Conservation (phyloP, 768 basidiomycete genomes). For the Hydnomerulius pinastri region DNA sequence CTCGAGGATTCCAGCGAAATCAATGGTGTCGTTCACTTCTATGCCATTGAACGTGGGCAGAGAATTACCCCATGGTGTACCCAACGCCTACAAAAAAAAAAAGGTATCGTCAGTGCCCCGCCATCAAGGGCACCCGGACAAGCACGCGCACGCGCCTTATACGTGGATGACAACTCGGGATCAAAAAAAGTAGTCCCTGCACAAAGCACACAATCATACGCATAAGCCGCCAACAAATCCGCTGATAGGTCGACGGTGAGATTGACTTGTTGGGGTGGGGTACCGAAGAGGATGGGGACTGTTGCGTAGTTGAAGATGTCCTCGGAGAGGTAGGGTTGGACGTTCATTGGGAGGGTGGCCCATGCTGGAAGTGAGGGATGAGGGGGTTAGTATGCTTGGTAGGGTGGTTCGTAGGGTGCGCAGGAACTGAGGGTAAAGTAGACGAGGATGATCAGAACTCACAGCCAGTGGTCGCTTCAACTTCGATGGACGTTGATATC, state of each 20-base stretch:
- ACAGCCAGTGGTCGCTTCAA: no score
- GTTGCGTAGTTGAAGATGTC: slow-evolving; percentile 11
- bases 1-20: slow-evolving; percentile 21
- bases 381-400: background rate
- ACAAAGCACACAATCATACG: slow-evolving; percentile 28
- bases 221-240: slow-evolving; percentile 16
- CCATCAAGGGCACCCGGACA: background rate
- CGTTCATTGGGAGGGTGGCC: slow-evolving; percentile 26
- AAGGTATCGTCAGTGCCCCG: background rate
- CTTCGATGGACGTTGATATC: no score
- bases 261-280: slow-evolving; percentile 28
- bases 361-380: slow-evolving; percentile 30
- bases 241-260: slow-evolving; percentile 23
- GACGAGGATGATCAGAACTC: no score
- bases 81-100: slow-evolving; percentile 15
- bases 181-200: slow-evolving; percentile 22
- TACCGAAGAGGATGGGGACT: slow-evolving; percentile 23
- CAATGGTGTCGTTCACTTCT: slow-evolving; percentile 18
- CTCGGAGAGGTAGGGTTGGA: slow-evolving; percentile 17
- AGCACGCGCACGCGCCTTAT: slow-evolving; percentile 16
- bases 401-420: background rate
- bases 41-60: slow-evolving; percentile 19
- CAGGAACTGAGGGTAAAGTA: no score
- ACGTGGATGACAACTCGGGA: slow-evolving; percentile 23
- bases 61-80: slow-evolving; percentile 15